Evolutionary conservation across 2,329 filamentous ascomycete species (phyloP).

Genomic region (Paraconiothyrium sp.): DNA sequence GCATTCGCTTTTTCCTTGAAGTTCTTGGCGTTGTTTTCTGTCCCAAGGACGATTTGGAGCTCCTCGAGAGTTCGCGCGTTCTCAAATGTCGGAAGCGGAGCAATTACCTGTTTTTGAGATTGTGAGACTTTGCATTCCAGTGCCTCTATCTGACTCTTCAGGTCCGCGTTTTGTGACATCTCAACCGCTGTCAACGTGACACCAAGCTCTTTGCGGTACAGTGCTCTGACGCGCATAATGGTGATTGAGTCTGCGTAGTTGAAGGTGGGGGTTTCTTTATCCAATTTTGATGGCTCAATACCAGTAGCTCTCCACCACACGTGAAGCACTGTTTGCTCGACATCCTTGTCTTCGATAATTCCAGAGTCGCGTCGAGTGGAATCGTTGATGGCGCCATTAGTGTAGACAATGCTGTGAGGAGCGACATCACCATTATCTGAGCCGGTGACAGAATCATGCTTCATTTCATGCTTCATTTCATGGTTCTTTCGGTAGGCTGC

Average conservation of each 20-base stretch:
- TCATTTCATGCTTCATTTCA: constrained; percentile 1
- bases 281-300: constrained; percentile 8
- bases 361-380: neutral
- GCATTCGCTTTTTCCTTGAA: constrained; percentile 8
- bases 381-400: neutral
- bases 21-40: constrained; percentile 2
- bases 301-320: constrained; percentile 15
- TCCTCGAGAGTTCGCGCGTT: constrained; percentile 7
- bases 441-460: neutral
- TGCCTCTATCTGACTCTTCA: constrained; percentile 6
- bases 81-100: neutral
- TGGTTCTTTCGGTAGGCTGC: constrained; percentile 3
- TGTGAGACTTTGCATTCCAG: constrained; percentile 5
- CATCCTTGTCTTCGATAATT: neutral
- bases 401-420: neutral
- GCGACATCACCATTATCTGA: neutral
- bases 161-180: constrained; percentile 4
- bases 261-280: constrained; percentile 8
- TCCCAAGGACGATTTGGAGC: constrained; percentile 5
- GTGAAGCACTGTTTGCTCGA: constrained; percentile 11
- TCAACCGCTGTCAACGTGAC: constrained; percentile 6
- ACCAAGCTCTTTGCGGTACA: constrained; percentile 16
- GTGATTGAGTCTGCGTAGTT: constrained; percentile 15
- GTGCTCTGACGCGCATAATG: constrained; percentile 9
- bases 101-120: neutral